Evolutionary conservation across 1,284 basidiomycete genomes (phyloP), one percentile per base, ranked within the genome.

Genomic region (Irpex sp.): DNA sequence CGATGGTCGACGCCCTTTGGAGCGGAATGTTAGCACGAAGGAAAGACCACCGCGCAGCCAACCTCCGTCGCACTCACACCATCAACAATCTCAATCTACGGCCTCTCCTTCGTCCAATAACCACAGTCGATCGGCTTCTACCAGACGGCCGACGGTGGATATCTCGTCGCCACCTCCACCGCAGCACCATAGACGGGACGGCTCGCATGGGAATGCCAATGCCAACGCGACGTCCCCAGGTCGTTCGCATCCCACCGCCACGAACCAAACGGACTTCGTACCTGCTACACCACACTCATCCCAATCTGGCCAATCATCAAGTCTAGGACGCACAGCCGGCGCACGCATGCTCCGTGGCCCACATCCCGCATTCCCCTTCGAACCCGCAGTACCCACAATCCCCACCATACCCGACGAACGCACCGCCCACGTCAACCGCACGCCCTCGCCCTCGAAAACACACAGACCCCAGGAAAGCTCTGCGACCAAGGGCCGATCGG

Each of bases 401-500:
- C 75, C 79, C 5, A 78, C 79, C 15, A 71, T 71, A 8, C 59
- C 66, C 49, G 70, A 71, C 67, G 68, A 64, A 61, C 70, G 68
- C 31, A 65, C 65, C 51, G 8, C 54, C 19, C 60, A 64, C 31
- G 61, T 17, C 63, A 59, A 6, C 36, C 59, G 6, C 35, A 59
- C 53, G 35, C 76, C 78, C 21, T 77, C 79, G 3, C 77, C 81
- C 4, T 75, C 71, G 43, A 69, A 66, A 39, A 65, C 64, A 9
- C 39, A 43, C 7, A 61, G 66, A 70, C 57, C 74, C 31, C 31
- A 31, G 66, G 68, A 71, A 65, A 55, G 79, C 72, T 75, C 80
- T 36, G 77, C 79, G 58, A 60, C 75, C 4, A 88, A 86, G 69
- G 87, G 87, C 2, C 84, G 87, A 26, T 90, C 88, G 26, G 73